These are phyloP conservation scores for Colletotrichum tofieldiae DNA, from an alignment of 2,329 filamentous ascomycete species.

Conservation along the genomic window DNA sequence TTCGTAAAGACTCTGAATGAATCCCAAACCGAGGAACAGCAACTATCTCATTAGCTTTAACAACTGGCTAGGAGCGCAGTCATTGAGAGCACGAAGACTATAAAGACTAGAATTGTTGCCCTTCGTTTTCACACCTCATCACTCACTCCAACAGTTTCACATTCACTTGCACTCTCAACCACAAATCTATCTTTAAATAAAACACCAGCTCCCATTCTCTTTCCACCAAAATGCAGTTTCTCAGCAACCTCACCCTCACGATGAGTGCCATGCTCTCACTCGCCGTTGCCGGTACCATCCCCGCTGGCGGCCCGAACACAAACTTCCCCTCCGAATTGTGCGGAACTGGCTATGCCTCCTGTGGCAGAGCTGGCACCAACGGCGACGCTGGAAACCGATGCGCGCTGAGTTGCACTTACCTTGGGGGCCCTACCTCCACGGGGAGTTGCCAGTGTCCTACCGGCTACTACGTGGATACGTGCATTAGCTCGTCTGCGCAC, in stretches of 20 bases:
- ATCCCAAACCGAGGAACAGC: too few species aligned
- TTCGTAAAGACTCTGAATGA: too few species aligned
- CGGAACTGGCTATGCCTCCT: neutral
- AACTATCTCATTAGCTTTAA: neutral
- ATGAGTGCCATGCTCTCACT: slow-evolving; percentile 2
- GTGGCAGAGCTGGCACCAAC: slow-evolving; percentile 1
- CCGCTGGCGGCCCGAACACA: neutral
- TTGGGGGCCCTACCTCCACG: neutral
- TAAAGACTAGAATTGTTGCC: neutral
- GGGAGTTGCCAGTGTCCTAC: slow-evolving; percentile 4
- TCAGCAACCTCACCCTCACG: neutral
- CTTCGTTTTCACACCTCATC: neutral
- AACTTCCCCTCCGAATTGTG: neutral
- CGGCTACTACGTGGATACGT: neutral
- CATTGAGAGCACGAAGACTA: neutral
- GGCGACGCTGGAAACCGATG: neutral
- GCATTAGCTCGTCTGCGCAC: neutral
- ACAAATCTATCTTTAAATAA: neutral
- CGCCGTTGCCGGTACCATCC: neutral
- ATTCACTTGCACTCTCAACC: neutral
- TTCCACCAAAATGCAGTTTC: slow-evolving; percentile 1
- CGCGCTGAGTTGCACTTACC: neutral
- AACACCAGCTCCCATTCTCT: neutral
- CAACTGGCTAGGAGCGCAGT: neutral
- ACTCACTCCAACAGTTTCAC: neutral